phyloP scores from a whole-genome alignment of 805 yeast genomes.

The Zygotorulaspora chibaensis region DNA sequence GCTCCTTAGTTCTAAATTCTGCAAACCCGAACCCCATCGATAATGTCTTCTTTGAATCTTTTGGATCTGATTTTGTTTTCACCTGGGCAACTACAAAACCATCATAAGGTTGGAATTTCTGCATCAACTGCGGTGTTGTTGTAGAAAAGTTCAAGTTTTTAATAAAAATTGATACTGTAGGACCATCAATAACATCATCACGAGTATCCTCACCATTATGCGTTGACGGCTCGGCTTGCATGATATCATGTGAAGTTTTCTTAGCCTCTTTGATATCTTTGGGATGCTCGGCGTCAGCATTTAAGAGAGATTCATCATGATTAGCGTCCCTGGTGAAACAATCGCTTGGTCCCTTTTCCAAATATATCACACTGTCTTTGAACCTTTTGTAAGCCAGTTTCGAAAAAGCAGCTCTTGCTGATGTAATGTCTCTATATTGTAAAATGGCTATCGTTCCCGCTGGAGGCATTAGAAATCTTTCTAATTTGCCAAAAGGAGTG shows the following conservation, averaged over 20 bases:
- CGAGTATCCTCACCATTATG: conserved; percentile 36
- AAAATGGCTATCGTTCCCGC: conserved; percentile 94
- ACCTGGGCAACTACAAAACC: conserved; percentile 83
- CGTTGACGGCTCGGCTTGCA: conserved; percentile 39
- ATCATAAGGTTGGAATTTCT: conserved; percentile 60
- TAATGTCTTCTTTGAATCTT: conserved; percentile 54
- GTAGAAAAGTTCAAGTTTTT: conserved; percentile 90
- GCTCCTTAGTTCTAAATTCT: conserved; percentile 74
- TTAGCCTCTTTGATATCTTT: conserved; percentile 35
- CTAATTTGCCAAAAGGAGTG: conserved; percentile 71
- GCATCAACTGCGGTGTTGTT: conserved; percentile 50
- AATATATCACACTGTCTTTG: conserved; percentile 78
- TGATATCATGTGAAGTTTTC: conserved; percentile 26
- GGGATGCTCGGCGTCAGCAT: conserved; percentile 23
- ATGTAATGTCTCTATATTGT: conserved; percentile 75
- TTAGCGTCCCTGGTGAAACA: conserved; percentile 62
- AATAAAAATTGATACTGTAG: conserved; percentile 83
- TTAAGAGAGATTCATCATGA: conserved; percentile 33
- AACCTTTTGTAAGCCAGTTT: conserved; percentile 84
- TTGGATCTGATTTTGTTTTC: conserved; percentile 84
- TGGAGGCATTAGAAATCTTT: conserved; percentile 87
- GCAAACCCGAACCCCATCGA: conserved; percentile 99
- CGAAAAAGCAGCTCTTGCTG: conserved; percentile 85
- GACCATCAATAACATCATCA: conserved; percentile 50
- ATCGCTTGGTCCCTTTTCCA: conserved; percentile 91